phyloP scores from a whole-genome alignment of 495 filamentous ascomycete species.

The Sabuloglossum arenarium region DNA sequence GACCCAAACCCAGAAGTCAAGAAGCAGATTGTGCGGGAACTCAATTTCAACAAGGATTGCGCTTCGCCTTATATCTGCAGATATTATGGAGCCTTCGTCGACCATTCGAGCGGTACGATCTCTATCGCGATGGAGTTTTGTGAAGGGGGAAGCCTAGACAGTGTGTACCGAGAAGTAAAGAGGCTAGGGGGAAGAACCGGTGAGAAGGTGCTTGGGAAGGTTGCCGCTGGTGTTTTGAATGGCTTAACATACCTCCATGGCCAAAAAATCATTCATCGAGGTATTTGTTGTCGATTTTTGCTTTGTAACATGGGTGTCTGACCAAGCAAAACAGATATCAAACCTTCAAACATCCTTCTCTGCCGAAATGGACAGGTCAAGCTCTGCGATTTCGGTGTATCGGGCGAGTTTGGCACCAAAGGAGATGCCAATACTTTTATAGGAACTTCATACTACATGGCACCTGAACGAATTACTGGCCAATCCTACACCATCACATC shows the following conservation, averaged over 20 bases:
- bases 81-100: conserved; percentile 92
- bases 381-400: conserved; percentile 95
- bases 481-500: conserved; percentile 96
- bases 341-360: conserved; percentile 90
- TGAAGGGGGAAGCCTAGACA: conserved; percentile 86
- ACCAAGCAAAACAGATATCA: conserved; percentile 45
- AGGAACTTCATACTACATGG: conserved; percentile 98
- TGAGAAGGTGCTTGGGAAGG: conserved; percentile 95
- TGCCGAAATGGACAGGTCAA: conserved; percentile 88
- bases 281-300: conserved; percentile 14
- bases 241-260: conserved; percentile 91
- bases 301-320: neutral
- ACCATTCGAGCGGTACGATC: conserved; percentile 81
- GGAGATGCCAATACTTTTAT: conserved; percentile 98
- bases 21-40: conserved; percentile 88
- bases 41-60: conserved; percentile 94
- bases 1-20: conserved; percentile 95
- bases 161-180: conserved; percentile 93
- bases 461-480: conserved; percentile 90
- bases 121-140: conserved; percentile 99
- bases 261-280: conserved; percentile 90
- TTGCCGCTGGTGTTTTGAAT: conserved; percentile 86
- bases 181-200: conserved; percentile 83
- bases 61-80: conserved; percentile 84
- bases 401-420: conserved; percentile 93